Evolutionary conservation across 257 asterid species (phyloP), one percentile per base, ranked within the genome.

Genomic region (Nicotiana sylvestris): DNA sequence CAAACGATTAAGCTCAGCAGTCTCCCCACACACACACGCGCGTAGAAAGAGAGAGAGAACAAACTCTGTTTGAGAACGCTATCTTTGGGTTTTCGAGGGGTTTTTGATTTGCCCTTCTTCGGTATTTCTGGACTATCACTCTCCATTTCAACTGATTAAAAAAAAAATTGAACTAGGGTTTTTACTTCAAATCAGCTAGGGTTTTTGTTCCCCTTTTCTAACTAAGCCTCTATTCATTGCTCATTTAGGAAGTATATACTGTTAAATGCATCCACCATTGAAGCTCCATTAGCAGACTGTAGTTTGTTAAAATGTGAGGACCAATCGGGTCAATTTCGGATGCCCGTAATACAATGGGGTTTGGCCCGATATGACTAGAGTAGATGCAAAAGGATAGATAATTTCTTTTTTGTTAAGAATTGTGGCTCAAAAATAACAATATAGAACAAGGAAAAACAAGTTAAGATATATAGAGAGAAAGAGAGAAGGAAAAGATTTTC

Each of bases 61-160:
- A 35, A 84, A 93, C 97, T 93, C 87, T 93, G 98, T 84, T 93
- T 92, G 86, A 93, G 97, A 85, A 88, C 86, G 77, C 91, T 85
- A 61, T 88, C 94, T 84, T 92, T 92, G 74, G 94, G 84, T 83
- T 92, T 92, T 81, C 91, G 88, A 46, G 95, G 91, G 37, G 91
- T 83, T 82, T 93, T 93, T 61, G 91, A 78, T 85, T 91, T 93
- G 29, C 93, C 82, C 84, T 89, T 93, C 83, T 83, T 81, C 9
- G 88, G 83, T 51, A 81, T 89, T 39, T 81, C 76, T 53, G 91
- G 93, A 58, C 94, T 88, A 84, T 91, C 95, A 83, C 88, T 51
- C 9, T 89, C 97, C 98, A 91, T 88, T 78, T 81, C 78, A n/a
- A 30, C 57, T 39, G 57, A 69, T 69, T 69, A n/a, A 39, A 51